phyloP scores from a whole-genome alignment of 805 yeast species.

The Pachysolen tannophilus region DNA sequence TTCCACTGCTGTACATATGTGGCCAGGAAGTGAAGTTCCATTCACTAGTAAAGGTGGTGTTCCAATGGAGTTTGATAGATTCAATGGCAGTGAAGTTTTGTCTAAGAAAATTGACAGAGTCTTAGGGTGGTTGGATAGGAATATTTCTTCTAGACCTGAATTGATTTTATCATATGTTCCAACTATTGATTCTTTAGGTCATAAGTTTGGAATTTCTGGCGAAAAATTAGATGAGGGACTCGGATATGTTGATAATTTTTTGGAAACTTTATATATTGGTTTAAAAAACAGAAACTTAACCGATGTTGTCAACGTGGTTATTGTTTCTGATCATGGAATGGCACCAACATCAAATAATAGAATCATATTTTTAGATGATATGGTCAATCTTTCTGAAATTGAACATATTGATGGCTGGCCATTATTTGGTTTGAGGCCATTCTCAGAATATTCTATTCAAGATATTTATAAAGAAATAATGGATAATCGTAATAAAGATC shows the following conservation, averaged over 20 bases:
- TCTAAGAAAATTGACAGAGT: constrained; percentile 51
- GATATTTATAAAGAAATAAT: constrained; percentile 39
- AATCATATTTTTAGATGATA: constrained; percentile 63
- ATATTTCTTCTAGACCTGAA: constrained; percentile 56
- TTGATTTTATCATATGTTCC: constrained; percentile 74
- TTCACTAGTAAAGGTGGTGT: constrained; percentile 32
- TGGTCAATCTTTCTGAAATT: constrained; percentile 45
- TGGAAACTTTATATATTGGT: constrained; percentile 40
- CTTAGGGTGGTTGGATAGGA: constrained; percentile 58
- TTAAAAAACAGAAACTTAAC: constrained; percentile 47
- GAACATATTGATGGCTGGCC: constrained; percentile 81
- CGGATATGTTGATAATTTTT: constrained; percentile 54
- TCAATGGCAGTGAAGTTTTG: constrained; percentile 55
- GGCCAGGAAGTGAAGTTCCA: constrained; percentile 88
- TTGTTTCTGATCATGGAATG: constrained; percentile 93
- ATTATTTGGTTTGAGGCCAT: constrained; percentile 68
- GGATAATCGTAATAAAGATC: constrained; percentile 20
- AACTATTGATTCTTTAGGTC: constrained; percentile 74
- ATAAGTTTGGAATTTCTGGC: constrained; percentile 62
- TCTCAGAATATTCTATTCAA: constrained; percentile 25
- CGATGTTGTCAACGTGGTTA: constrained; percentile 60
- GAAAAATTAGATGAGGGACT: constrained; percentile 45
- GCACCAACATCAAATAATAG: constrained; percentile 73
- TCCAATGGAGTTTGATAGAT: constrained; percentile 52
- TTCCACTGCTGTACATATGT: constrained; percentile 79